Conservation (phyloP, 345 rosid species). For the Theobroma cacao region DNA sequence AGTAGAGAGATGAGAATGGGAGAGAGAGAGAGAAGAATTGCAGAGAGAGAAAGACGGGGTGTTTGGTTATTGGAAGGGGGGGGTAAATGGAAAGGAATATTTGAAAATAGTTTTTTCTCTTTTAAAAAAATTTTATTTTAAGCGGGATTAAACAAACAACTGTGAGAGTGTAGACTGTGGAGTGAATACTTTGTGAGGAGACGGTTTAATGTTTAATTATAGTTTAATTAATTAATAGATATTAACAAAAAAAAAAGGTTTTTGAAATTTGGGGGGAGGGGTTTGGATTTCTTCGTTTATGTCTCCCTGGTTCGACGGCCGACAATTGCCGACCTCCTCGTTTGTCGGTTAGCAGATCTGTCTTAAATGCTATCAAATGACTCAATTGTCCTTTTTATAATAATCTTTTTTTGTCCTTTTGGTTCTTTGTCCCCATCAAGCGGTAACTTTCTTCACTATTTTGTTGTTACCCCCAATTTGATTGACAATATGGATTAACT, state of each 20-base stretch:
- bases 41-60: not conserved
- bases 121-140: too few relatives aligned
- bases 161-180: not conserved
- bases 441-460: not conserved
- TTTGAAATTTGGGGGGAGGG: conserved; percentile 19
- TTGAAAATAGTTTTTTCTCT: not conserved
- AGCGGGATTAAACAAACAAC: not conserved
- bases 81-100: conserved; percentile 10
- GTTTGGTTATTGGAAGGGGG: conserved; percentile 18
- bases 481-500: too few relatives aligned
- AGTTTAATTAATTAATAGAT: not conserved
- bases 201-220: not conserved
- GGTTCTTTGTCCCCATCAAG: not conserved
- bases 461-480: not conserved
- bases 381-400: conserved; percentile 31
- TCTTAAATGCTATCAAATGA: conserved; percentile 22
- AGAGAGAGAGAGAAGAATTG: conserved; percentile 7
- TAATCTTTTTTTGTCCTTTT: not conserved
- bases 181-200: not conserved
- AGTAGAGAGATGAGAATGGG: conserved; percentile 16
- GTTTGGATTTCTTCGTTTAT: conserved; percentile 28
- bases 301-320: conserved; percentile 48
- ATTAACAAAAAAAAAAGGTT: not conserved
- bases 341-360: conserved; percentile 49
- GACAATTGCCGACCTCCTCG: conserved; percentile 64